These are phyloP conservation scores for Podila horticola DNA, from an alignment of 192 early-diverging fungal species.

Conservation along the genomic window DNA sequence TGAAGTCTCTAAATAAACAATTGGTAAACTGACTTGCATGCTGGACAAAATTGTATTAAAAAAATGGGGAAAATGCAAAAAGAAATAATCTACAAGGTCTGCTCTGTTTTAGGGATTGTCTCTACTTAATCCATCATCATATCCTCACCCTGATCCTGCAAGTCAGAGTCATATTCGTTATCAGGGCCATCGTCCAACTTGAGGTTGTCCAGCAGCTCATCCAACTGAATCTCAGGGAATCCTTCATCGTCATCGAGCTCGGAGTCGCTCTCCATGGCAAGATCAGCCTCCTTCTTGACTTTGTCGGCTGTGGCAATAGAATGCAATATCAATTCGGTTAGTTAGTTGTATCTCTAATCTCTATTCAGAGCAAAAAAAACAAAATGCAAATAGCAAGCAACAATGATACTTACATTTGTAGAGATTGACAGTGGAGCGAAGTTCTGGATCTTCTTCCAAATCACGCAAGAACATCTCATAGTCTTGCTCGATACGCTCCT, in stretches of 20 bases:
- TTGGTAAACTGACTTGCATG: too few relatives aligned
- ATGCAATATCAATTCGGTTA: background rate
- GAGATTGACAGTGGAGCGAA: conserved; percentile 93
- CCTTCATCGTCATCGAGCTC: conserved; percentile 87
- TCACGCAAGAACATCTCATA: conserved; percentile 97
- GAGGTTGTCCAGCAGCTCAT: conserved; percentile 95
- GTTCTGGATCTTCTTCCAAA: conserved; percentile 97
- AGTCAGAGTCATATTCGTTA: conserved; percentile 20
- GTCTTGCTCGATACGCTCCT: conserved; percentile 84
- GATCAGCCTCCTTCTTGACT: conserved; percentile 41
- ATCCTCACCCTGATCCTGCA: conserved; percentile 28
- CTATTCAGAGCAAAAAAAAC: background rate
- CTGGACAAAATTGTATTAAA: too few relatives aligned
- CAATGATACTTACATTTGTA: conserved; percentile 72
- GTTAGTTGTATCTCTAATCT: background rate
- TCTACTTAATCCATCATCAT: conserved; percentile 47
- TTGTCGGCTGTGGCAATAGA: conserved; percentile 30
- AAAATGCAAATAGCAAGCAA: conserved; percentile 10
- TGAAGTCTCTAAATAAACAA: too few relatives aligned
- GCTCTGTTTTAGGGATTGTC: background rate
- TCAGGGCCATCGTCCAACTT: conserved; percentile 71
- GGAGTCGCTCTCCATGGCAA: conserved; percentile 56
- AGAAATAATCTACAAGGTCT: conserved; percentile 1
- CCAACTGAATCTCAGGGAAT: conserved; percentile 93
- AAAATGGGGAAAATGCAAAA: conserved; percentile 1